Evolutionary conservation across 169 alveolate species (phyloP), one percentile per base, ranked within the genome.

Genomic region (Cytauxzoon felis): DNA sequence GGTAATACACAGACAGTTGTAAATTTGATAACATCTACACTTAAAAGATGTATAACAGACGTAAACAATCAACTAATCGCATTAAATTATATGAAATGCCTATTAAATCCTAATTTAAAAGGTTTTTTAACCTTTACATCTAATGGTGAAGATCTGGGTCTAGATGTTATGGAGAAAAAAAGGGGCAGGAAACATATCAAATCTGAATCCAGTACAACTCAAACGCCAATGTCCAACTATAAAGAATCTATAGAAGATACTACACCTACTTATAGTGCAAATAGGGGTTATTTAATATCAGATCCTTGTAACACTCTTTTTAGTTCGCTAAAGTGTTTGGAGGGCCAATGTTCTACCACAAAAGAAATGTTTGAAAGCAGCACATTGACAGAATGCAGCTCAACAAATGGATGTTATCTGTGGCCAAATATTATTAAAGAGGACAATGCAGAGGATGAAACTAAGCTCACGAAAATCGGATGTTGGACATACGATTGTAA

Each of bases 321-420:
- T 26, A 58, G 43, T 33, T 78, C 80, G 33, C 54, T 62, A 27
- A 52, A 40, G 5, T 73, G 84, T 42, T 49, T 33, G 30, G 26
- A 52, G 33, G 84, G 84, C n/a, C 24, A 13, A 21, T 73, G 84
- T 42, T 16, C 63, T 30, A 73, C 84, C 6, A 59, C 76, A 8
- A 13, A 18, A 40, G 50, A 73, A n/a, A 52, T 66, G 3, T 51
- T 51, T 41, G 43, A 52, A 6, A 32, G 26, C 3, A 9, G 27
- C 1, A 34, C 50, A 7, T 34, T 49, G 11, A 62, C 84, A 0
- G 84, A 62, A 7, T 73, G 84, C 16, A 53, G 57, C 33, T 18
- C 84, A 23, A 58, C 78, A 5, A 64, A 78, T 9, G 84, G 84
- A 1, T 73, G 84, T 38, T 73, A 73, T 43, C 56, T 73, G 9